These are phyloP conservation scores for Zygoascus ofunaensis DNA, from an alignment of 805 yeast genomes.

Conservation along the genomic window DNA sequence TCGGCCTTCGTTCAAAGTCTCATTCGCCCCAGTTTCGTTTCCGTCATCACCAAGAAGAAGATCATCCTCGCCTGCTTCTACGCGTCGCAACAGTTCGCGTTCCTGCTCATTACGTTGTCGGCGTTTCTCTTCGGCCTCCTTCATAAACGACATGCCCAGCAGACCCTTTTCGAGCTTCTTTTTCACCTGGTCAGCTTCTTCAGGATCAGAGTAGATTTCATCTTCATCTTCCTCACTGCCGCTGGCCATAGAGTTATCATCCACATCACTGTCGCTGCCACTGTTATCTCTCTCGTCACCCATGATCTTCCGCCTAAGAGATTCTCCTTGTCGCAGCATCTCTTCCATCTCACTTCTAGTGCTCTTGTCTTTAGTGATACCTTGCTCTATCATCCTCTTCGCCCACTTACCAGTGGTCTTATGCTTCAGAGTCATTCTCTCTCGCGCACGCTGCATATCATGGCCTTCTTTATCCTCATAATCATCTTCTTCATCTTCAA, in stretches of 20 bases:
- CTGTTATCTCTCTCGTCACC: conserved; percentile 27
- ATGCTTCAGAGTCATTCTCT: conserved; percentile 87
- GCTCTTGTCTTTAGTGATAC: conserved; percentile 77
- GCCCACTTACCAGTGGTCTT: conserved; percentile 89
- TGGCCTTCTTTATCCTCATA: conserved; percentile 50
- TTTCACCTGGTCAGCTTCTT: conserved; percentile 16
- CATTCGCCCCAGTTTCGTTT: conserved; percentile 45
- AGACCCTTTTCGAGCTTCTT: conserved; percentile 74
- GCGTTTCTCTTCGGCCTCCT: conserved; percentile 69
- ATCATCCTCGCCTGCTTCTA: conserved; percentile 25
- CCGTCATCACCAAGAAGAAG: conserved; percentile 38
- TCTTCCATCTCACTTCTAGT: conserved; percentile 88
- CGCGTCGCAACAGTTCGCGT: conserved; percentile 42
- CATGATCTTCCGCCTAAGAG: conserved; percentile 58
- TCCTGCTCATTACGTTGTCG: conserved; percentile 48
- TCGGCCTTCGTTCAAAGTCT: conserved; percentile 61
- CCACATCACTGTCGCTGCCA: conserved; percentile 29
- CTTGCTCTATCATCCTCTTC: conserved; percentile 76
- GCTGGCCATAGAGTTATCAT: conserved; percentile 26
- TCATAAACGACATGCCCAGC: conserved; percentile 92
- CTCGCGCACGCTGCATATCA: conserved; percentile 72
- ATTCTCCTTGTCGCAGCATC: conserved; percentile 83
- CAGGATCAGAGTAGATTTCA: conserved; percentile 18
- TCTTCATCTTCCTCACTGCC: conserved; percentile 26
- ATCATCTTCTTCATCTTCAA: conserved; percentile 44